phyloP scores from a whole-genome alignment of 140 eudicot species.

The Erigeron philadelphicus region DNA sequence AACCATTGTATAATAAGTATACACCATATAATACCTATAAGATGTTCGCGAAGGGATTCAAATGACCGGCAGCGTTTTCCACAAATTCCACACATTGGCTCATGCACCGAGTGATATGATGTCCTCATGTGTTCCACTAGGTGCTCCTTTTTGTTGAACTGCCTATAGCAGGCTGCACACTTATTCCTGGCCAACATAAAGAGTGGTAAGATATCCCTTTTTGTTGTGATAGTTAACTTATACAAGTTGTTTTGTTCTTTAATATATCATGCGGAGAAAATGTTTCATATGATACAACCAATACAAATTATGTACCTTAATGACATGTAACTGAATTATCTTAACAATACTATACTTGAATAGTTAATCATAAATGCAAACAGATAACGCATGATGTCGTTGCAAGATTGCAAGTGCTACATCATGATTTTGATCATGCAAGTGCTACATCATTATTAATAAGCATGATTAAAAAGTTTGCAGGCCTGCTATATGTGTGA shows the following conservation, averaged over 20 bases:
- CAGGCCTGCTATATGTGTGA: background rate
- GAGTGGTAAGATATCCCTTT: slow-evolving; percentile 11
- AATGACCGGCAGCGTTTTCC: slow-evolving; percentile 76
- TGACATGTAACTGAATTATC: background rate
- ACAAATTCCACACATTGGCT: slow-evolving; percentile 88
- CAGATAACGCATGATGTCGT: slow-evolving; percentile 2
- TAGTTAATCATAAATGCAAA: background rate
- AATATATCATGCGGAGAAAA: background rate
- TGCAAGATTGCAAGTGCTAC: no score
- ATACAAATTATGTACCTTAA: background rate
- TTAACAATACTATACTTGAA: background rate
- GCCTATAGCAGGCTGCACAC: slow-evolving; percentile 96
- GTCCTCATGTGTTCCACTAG: slow-evolving; percentile 94
- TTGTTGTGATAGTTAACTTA: slow-evolving; percentile 2
- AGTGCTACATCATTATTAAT: slow-evolving; percentile 3
- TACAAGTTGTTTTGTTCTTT: background rate
- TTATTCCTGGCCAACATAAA: slow-evolving; percentile 59
- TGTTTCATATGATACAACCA: background rate
- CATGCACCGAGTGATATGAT: slow-evolving; percentile 89
- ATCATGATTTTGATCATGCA: background rate
- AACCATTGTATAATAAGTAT: slow-evolving; percentile 2
- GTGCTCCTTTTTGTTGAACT: slow-evolving; percentile 90
- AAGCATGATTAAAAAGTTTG: background rate
- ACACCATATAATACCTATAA: slow-evolving; percentile 54
- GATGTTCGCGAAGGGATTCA: slow-evolving; percentile 95